phyloP scores from a whole-genome alignment of 208 protist genomes.

The Leishmania lainsoni region DNA sequence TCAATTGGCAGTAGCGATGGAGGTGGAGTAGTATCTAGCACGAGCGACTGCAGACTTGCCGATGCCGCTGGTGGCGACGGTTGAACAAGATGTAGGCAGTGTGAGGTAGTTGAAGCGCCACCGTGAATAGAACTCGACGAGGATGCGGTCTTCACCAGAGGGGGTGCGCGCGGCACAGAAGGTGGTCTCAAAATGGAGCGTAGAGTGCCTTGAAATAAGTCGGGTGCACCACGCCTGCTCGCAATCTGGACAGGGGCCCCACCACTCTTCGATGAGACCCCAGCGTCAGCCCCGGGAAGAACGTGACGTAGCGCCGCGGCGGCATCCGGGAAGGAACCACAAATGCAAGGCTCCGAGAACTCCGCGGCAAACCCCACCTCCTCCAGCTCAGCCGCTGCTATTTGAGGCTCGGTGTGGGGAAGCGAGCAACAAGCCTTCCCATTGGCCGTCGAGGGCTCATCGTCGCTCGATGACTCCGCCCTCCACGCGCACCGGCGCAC shows the following conservation, averaged over 20 bases:
- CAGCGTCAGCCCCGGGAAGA: neutral
- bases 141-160: neutral
- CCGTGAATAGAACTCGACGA: neutral
- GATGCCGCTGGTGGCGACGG: neutral
- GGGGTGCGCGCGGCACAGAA: conserved; percentile 5
- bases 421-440: neutral
- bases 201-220: conserved; percentile 9
- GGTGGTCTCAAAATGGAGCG: conserved; percentile 15
- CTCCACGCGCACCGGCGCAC: conserved; percentile 22
- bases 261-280: neutral
- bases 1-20: conserved; percentile 16
- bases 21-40: conserved; percentile 13
- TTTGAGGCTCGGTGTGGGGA: neutral
- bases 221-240: neutral
- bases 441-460: neutral
- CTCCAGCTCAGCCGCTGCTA: conserved; percentile 24
- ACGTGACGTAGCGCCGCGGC: conserved; percentile 10
- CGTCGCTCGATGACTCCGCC: neutral
- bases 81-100: conserved; percentile 14
- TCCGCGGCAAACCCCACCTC: conserved; percentile 58
- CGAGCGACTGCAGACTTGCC: neutral
- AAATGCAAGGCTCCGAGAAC: conserved; percentile 45
- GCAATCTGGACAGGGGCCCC: neutral
- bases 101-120: neutral
- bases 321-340: conserved; percentile 39